Conservation (phyloP, 768 basidiomycete species). For the Leccinum truebloodii region DNA sequence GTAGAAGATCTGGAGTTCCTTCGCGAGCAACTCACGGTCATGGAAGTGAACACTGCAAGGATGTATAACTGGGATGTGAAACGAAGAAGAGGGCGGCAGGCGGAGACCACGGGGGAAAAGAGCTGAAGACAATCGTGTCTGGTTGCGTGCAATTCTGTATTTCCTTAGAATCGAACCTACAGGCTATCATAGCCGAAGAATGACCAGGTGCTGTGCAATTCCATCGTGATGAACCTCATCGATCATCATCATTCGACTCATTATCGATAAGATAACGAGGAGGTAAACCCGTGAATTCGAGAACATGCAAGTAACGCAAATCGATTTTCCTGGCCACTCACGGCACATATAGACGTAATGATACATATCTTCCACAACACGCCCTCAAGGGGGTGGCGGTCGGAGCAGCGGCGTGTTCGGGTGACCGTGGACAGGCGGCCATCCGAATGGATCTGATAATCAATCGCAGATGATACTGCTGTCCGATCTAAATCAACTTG, state of each 20-base stretch:
- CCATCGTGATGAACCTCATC: background rate
- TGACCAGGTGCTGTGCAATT: background rate
- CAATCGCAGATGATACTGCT: background rate
- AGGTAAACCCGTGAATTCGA: background rate
- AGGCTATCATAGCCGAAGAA: background rate
- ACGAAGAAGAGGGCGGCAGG: conserved; percentile 59
- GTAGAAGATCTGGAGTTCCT: conserved; percentile 91
- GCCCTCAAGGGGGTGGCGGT: background rate
- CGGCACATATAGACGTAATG: conserved; percentile 26
- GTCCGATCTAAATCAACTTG: background rate
- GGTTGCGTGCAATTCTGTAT: background rate
- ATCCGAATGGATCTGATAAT: too few species aligned
- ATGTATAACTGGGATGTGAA: conserved; percentile 98
- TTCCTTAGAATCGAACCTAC: background rate
- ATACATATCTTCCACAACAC: too few species aligned
- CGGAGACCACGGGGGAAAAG: conserved; percentile 27
- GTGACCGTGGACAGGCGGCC: too few species aligned
- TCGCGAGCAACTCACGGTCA: conserved; percentile 92
- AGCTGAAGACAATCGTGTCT: conserved; percentile 8
- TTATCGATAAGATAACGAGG: background rate
- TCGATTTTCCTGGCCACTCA: background rate
- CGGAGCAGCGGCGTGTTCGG: background rate
- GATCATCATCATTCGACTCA: background rate
- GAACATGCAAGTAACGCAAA: too few species aligned
- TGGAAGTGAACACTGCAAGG: conserved; percentile 94